A percentile compares a stretch with the other conserved stretches of the same genome.
phyloP scores from a whole-genome alignment of 192 early-diverging fungal genomes.

The Backusella australiensis region DNA sequence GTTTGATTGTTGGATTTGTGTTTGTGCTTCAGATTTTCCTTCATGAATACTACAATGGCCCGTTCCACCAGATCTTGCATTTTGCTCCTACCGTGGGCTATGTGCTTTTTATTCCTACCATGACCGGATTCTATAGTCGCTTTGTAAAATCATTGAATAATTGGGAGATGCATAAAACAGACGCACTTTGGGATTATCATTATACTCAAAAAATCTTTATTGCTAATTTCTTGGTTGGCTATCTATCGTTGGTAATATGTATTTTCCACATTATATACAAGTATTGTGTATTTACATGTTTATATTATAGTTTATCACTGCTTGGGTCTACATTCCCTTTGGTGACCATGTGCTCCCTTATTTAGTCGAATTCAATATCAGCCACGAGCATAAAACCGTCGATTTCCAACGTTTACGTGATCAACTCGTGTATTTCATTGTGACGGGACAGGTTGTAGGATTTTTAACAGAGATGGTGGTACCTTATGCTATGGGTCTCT shows the following conservation, averaged over 20 bases:
- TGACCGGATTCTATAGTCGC: conserved; percentile 62
- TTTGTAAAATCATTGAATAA: conserved; percentile 65
- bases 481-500: conserved; percentile 61
- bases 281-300: background rate
- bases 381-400: conserved; percentile 40
- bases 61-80: conserved; percentile 58
- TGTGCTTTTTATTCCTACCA: conserved; percentile 66
- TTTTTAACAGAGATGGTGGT: conserved; percentile 72
- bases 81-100: conserved; percentile 77
- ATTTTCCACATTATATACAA: background rate
- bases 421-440: conserved; percentile 74
- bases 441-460: conserved; percentile 81
- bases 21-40: conserved; percentile 76
- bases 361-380: conserved; percentile 39
- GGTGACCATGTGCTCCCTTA: conserved; percentile 61
- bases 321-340: conserved; percentile 86
- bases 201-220: conserved; percentile 85
- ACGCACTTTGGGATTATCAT: conserved; percentile 63
- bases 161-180: conserved; percentile 83
- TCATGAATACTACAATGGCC: conserved; percentile 81
- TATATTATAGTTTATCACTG: conserved; percentile 67
- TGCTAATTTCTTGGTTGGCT: conserved; percentile 78
- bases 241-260: conserved; percentile 63
- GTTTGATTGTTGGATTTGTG: conserved; percentile 63
- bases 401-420: conserved; percentile 54